Percentiles rank a stretch among this genome's conserved stretches.
phyloP scores from a whole-genome alignment of 192 early-diverging fungal species.

The Coemansia sp. region DNA sequence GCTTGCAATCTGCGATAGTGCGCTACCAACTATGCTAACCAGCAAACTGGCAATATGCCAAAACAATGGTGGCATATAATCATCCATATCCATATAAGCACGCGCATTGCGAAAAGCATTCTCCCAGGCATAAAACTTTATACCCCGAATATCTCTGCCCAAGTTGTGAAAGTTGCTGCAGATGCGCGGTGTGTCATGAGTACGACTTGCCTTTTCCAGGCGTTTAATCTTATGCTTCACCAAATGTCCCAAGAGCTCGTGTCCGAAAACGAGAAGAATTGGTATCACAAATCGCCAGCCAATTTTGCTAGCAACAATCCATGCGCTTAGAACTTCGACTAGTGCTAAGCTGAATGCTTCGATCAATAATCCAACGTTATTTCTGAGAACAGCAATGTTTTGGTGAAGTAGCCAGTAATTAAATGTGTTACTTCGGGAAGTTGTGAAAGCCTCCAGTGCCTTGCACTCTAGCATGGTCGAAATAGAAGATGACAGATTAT shows the following conservation, averaged over 20 bases:
- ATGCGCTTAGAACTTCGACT: conserved; percentile 12
- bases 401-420: not conserved
- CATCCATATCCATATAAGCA: conserved; percentile 6
- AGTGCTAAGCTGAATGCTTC: not conserved
- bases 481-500: not conserved
- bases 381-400: not conserved
- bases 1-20: conserved; percentile 55
- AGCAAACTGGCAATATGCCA: conserved; percentile 16
- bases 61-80: conserved; percentile 18
- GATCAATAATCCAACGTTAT: not conserved
- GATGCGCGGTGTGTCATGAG: conserved; percentile 2
- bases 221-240: conserved; percentile 3
- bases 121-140: conserved; percentile 70
- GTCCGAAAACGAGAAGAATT: conserved; percentile 9
- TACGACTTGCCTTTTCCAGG: not conserved
- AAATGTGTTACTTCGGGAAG: not conserved
- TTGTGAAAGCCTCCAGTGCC: not conserved
- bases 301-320: conserved; percentile 26
- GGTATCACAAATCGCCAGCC: conserved; percentile 38
- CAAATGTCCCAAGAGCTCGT: conserved; percentile 4
- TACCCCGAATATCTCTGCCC: conserved; percentile 57
- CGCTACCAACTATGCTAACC: conserved; percentile 26
- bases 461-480: not conserved
- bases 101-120: conserved; percentile 18
- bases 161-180: conserved; percentile 3